Evolutionary conservation across 352 stramenopile genomes (phyloP), one percentile per base, ranked within the genome.

Genomic region (Phytophthora litchii): DNA sequence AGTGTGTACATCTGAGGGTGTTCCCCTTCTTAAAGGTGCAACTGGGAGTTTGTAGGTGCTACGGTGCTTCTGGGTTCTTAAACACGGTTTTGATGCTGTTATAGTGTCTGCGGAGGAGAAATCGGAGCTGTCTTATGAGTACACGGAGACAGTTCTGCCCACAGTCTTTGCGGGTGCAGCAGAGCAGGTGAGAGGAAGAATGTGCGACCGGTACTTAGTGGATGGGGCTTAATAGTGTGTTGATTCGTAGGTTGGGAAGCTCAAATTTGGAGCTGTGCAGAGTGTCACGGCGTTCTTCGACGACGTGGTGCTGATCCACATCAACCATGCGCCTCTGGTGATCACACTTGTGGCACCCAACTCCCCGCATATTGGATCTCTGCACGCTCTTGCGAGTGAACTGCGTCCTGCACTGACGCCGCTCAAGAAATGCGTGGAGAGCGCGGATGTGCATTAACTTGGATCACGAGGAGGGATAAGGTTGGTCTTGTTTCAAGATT

Each of bases 271-370:
- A 23, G 64, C 62, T 6, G 82, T 94, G 48, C 64, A 86, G 50
- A 89, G 70, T 45, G 67, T 92, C 42, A 94, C 82, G 45, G 78
- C 74, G 10, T 94, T 91, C 68, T 94, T 87, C 48, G 77, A 77
- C 41, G 69, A 78, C 43, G 73, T 88, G 44, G 84, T 89, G 59
- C 66, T 94, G 31, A 69, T 94, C 29, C 84, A 94, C 72, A 75
- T 91, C 41, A 91, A 94, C 67, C 66, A 88, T 51, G 62, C 77
- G 47, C 84, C 84, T 36, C 72, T 94, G 32, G 84, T 94, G 48
- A 76, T 91, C 55, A 94, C 84, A 36, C 72, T 94, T 25, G 79
- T 94, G 40, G 76, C 78, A n/a, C 56, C 76, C 32, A 74, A 87
- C 54, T 83, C 74, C 40, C 72, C 80, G 11, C 71, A 85, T 29